phyloP scores from a whole-genome alignment of 495 filamentous ascomycete species.

The Cetradonia linearis region DNA sequence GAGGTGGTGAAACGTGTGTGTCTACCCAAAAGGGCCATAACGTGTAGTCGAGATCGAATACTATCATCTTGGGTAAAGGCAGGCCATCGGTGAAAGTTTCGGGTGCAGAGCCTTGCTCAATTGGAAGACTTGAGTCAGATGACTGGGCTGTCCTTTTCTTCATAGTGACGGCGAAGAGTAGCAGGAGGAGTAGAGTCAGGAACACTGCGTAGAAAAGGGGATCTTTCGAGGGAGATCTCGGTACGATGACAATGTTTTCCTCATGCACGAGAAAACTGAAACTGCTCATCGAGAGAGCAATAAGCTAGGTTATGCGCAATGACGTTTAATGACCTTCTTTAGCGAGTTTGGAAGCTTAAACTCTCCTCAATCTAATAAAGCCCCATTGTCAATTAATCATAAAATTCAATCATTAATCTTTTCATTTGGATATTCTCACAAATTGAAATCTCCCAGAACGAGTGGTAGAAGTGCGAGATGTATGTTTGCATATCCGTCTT shows the following conservation, averaged over 20 bases:
- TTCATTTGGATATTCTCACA: no score
- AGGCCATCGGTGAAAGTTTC: conserved; percentile 64
- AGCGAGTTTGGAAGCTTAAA: no score
- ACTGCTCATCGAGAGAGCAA: no score
- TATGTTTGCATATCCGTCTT: no score
- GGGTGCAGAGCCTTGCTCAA: conserved; percentile 31
- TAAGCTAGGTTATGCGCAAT: background rate
- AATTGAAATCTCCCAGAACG: no score
- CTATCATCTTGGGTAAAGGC: conserved; percentile 74
- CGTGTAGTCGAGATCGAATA: conserved; percentile 95
- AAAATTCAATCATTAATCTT: no score
- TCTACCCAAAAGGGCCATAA: conserved; percentile 98
- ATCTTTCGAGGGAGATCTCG: no score
- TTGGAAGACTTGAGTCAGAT: conserved; percentile 2
- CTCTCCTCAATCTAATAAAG: no score
- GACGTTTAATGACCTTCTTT: no score
- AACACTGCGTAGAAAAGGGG: background rate
- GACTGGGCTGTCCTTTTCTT: conserved; percentile 16
- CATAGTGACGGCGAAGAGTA: conserved; percentile 11
- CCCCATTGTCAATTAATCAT: no score
- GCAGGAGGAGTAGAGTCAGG: background rate
- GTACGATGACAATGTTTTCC: background rate
- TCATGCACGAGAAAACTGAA: no score
- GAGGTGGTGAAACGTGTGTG: conserved; percentile 74
- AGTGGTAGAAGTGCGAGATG: no score